Conservation (phyloP, 1,284 basidiomycete genomes). For the Agaricales sp. region DNA sequence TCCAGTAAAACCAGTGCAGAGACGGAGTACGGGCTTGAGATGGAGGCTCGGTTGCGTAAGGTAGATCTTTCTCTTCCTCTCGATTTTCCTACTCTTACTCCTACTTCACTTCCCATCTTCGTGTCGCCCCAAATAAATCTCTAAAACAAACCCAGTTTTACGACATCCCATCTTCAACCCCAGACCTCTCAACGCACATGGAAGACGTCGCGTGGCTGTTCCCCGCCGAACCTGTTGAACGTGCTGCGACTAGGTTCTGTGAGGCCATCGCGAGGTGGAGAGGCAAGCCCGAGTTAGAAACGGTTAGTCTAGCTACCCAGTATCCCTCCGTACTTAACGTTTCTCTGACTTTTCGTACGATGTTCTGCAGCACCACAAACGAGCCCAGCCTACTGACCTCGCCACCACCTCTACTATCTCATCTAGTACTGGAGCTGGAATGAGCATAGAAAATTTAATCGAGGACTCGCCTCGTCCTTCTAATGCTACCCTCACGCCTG, state of each 20-base stretch:
- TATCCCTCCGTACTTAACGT: not conserved
- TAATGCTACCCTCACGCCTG: no score
- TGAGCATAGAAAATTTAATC: no score
- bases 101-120: slow-evolving; percentile 6
- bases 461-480: no score
- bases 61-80: slow-evolving; percentile 35
- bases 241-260: slow-evolving; percentile 65
- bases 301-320: slow-evolving; percentile 28
- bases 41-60: slow-evolving; percentile 55
- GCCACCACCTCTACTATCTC: not conserved
- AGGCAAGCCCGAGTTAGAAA: slow-evolving; percentile 73
- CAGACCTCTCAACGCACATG: slow-evolving; percentile 69
- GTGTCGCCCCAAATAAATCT: slow-evolving; percentile 10
- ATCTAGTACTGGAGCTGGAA: no score
- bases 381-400: not conserved
- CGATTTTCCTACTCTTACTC: slow-evolving; percentile 5
- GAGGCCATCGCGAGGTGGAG: slow-evolving; percentile 72
- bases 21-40: slow-evolving; percentile 54
- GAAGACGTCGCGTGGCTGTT: slow-evolving; percentile 71
- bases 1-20: slow-evolving; percentile 34
- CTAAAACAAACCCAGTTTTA: slow-evolving; percentile 51
- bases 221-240: slow-evolving; percentile 71
- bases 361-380: not conserved
- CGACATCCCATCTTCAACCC: slow-evolving; percentile 55
- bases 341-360: not conserved